phyloP scores from a whole-genome alignment of 306 rosid species.

The Alnus rubra region DNA sequence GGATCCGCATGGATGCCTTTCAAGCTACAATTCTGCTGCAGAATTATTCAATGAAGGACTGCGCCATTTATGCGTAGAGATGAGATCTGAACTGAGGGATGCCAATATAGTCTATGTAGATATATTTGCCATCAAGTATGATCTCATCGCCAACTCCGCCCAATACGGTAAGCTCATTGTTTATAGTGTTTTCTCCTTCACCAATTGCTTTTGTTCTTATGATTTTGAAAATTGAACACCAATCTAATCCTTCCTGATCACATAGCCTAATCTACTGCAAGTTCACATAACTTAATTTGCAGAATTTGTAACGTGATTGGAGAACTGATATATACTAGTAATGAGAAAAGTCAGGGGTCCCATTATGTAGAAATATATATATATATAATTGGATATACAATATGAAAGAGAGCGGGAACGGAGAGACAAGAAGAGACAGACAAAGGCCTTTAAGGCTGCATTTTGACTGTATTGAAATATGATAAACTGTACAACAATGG shows the following conservation, averaged over 20 bases:
- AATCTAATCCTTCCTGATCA: neutral
- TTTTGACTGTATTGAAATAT: too few species aligned
- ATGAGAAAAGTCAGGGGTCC: too few species aligned
- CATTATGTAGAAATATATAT: too few species aligned
- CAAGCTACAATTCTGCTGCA: slow-evolving; percentile 70
- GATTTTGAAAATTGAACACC: neutral
- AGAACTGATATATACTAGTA: neutral
- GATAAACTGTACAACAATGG: too few species aligned
- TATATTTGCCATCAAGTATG: slow-evolving; percentile 68
- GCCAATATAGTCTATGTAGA: slow-evolving; percentile 74
- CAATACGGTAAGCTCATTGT: slow-evolving; percentile 54
- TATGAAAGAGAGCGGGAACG: too few species aligned
- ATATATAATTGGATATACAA: too few species aligned
- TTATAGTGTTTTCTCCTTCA: slow-evolving; percentile 9
- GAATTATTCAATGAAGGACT: slow-evolving; percentile 68
- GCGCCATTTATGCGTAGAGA: slow-evolving; percentile 38
- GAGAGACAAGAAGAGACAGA: too few species aligned
- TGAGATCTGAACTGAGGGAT: slow-evolving; percentile 59
- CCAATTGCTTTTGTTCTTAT: neutral
- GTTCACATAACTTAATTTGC: neutral
- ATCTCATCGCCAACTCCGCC: slow-evolving; percentile 69
- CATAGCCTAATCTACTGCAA: neutral
- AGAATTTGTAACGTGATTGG: neutral
- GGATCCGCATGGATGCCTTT: slow-evolving; percentile 72
- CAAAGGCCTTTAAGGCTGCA: too few species aligned